Evolutionary conservation across 768 basidiomycete species (phyloP).

Genomic region (Podaxis sp.): DNA sequence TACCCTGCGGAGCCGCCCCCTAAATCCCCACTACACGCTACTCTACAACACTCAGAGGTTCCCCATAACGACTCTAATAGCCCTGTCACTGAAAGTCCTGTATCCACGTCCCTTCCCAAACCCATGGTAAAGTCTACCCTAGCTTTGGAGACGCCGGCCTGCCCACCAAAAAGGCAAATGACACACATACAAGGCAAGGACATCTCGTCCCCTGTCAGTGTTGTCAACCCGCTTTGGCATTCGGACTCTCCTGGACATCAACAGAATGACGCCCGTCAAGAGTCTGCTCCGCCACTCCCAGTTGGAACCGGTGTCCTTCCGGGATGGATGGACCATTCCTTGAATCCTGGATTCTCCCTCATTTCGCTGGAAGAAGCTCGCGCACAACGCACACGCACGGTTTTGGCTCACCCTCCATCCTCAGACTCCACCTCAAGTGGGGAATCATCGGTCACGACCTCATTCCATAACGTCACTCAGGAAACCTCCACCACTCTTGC

Average conservation of each 20-base stretch:
- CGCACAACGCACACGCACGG: constrained; percentile 58
- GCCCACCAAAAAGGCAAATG: constrained; percentile 26
- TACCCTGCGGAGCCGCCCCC: constrained; percentile 33
- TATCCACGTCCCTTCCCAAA: constrained; percentile 28
- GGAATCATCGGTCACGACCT: constrained; percentile 25
- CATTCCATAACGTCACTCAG: constrained; percentile 24
- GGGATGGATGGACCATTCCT: constrained; percentile 51
- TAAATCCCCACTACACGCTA: constrained; percentile 28
- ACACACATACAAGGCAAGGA: constrained; percentile 47
- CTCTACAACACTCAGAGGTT: constrained; percentile 30
- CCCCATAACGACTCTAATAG: constrained; percentile 49
- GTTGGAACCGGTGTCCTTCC: constrained; percentile 35
- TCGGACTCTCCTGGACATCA: constrained; percentile 19
- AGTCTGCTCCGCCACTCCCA: constrained; percentile 20
- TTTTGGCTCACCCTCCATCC: constrained; percentile 31
- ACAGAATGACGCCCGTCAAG: constrained; percentile 29
- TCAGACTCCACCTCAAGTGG: constrained; percentile 24
- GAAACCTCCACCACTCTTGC: constrained; percentile 1
- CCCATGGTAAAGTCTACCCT: constrained; percentile 34
- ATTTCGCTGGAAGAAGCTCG: constrained; percentile 81
- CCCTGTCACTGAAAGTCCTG: constrained; percentile 48
- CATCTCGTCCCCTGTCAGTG: constrained; percentile 56
- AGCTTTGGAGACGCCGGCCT: constrained; percentile 34
- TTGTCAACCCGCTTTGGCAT: constrained; percentile 31
- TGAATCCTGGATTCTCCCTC: constrained; percentile 56